Percentiles rank a stretch among this genome's conserved stretches.
These are phyloP conservation scores for Ustilago cynodontis DNA, from an alignment of 1,284 basidiomycete species.

Conservation along the genomic window DNA sequence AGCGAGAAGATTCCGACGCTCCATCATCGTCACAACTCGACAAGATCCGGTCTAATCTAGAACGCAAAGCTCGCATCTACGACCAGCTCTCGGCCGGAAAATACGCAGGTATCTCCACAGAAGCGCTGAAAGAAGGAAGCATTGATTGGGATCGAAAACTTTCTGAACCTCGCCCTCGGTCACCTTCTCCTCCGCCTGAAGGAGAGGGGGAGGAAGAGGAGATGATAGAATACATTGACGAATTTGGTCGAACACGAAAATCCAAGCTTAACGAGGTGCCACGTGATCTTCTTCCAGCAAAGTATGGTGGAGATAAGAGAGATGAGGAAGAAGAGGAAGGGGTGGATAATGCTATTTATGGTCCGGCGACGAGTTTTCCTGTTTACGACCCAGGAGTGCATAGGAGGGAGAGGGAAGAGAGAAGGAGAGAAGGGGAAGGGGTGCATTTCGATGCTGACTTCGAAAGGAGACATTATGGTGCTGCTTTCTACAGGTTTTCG, in stretches of 20 bases:
- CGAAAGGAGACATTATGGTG: conserved; percentile 88
- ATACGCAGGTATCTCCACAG: conserved; percentile 77
- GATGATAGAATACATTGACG: conserved; percentile 85
- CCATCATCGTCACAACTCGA: conserved; percentile 72
- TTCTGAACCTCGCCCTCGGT: conserved; percentile 50
- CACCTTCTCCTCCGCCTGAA: conserved; percentile 19
- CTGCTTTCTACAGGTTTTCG: conserved; percentile 89
- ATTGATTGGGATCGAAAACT: conserved; percentile 79
- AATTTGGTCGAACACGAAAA: conserved; percentile 82
- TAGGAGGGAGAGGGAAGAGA: not conserved
- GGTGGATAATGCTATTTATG: conserved; percentile 53
- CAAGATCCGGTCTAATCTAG: conserved; percentile 76
- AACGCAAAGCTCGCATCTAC: conserved; percentile 85
- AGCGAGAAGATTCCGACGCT: not conserved
- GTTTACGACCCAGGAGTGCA: conserved; percentile 76
- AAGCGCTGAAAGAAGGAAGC: conserved; percentile 77
- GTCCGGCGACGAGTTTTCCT: conserved; percentile 77
- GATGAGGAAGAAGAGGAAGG: conserved; percentile 7
- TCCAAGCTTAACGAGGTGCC: conserved; percentile 82
- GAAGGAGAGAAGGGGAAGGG: not conserved
- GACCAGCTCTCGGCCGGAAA: conserved; percentile 84
- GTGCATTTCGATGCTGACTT: conserved; percentile 82
- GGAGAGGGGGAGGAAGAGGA: conserved; percentile 72
- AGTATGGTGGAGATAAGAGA: conserved; percentile 63
- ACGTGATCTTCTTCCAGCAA: conserved; percentile 74